Evolutionary conservation across 495 filamentous ascomycete genomes (phyloP), one percentile per base, ranked within the genome.

Genomic region (Penicillium paradoxum): DNA sequence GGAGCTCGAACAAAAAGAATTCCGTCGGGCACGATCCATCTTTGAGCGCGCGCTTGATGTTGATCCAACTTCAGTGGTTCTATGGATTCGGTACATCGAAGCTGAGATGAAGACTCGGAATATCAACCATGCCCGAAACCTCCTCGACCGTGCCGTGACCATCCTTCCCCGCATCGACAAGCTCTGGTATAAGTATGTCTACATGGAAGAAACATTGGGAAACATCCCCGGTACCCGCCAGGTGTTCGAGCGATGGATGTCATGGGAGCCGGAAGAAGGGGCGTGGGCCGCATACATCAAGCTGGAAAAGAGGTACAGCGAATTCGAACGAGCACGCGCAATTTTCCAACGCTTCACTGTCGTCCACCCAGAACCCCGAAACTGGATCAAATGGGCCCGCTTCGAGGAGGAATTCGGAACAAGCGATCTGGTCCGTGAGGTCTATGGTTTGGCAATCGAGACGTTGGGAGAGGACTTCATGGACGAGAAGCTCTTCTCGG

Each of bases 1-100:
- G 90, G 93, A 98, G 69, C 77, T 98, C 29, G 93, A 98, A 69
- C 93, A 98, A 71, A 98, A 97, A 68, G 93, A 98, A 73, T 97
- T 88, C 70, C 86, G 86, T n/a, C 83, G 93, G 32, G 93, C 95
- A 17, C 84, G 93, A n/a, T 92, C 87, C 38, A 86, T 98, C 64
- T 97, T 98, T 66, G 93, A 98, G 73, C 83, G 93, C 55, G 93
- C 93, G 51, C 79, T 98, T 54, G 93, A 98, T 66, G 91, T 96
- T 39, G 88, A 90, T 56, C 76, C 89, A 22, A 92, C 90, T 40
- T 86, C 84, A 19, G 90, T 96, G 29, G 81, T 88, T 45, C 69
- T 90, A 52, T 91, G 81, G 82, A 86, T 96, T 64, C 82, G 93
- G 32, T 97, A 98, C 67, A 86, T 92, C 56, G 92, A 98, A 73